phyloP scores from a whole-genome alignment of 2,329 filamentous ascomycete species.

The Sporothrix curviconia region DNA sequence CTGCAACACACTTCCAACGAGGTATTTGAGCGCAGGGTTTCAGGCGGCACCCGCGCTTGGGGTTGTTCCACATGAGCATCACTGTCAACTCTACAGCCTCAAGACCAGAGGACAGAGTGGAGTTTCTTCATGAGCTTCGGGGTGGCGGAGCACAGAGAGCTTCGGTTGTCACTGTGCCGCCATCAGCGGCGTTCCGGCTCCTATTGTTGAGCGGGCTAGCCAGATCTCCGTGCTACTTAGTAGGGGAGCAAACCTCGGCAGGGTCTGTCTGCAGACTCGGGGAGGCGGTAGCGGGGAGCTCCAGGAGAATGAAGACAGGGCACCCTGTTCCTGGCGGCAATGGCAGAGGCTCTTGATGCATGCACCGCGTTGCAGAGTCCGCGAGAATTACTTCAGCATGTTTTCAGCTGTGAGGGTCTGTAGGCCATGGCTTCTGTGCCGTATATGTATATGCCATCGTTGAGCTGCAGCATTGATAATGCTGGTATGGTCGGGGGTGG shows the following conservation, averaged over 20 bases:
- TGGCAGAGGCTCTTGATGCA: conserved; percentile 8
- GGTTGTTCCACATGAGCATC: conserved; percentile 67
- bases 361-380: not conserved
- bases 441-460: too few species aligned
- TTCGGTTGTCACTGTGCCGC: conserved; percentile 82
- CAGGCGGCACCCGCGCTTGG: conserved; percentile 40
- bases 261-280: conserved; percentile 63
- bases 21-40: conserved; percentile 63
- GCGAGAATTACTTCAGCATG: not conserved
- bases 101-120: conserved; percentile 55
- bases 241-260: conserved; percentile 68
- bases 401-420: too few species aligned
- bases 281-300: conserved; percentile 58
- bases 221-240: conserved; percentile 62
- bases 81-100: conserved; percentile 47
- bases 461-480: too few species aligned
- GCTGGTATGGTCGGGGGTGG: too few species aligned
- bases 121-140: conserved; percentile 65
- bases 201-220: conserved; percentile 69
- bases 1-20: conserved; percentile 63
- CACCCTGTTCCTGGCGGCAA: conserved; percentile 45
- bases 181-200: conserved; percentile 71
- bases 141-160: conserved; percentile 68
- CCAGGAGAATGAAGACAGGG: conserved; percentile 56
- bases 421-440: too few species aligned